Conservation (phyloP, 805 yeast species). For the Kazachstania bromeliacearum region DNA sequence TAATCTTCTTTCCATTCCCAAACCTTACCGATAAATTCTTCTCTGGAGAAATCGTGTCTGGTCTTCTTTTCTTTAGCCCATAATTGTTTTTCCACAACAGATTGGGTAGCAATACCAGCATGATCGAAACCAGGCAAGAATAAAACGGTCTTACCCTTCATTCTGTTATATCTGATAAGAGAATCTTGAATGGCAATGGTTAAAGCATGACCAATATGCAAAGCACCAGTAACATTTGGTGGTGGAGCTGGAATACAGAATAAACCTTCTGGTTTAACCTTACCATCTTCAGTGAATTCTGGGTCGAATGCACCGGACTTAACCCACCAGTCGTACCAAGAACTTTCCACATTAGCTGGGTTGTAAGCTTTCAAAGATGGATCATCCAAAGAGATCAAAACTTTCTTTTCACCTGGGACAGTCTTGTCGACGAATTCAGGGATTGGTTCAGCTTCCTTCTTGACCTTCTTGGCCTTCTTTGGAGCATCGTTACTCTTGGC, state of each 20-base stretch:
- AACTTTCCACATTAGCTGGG: conserved; percentile 87
- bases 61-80: conserved; percentile 84
- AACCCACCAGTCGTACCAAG: conserved; percentile 98
- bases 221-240: conserved; percentile 97
- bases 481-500: conserved; percentile 57
- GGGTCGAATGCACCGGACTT: conserved; percentile 84
- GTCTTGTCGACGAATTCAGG: conserved; percentile 87
- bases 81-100: conserved; percentile 92
- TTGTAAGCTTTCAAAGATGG: conserved; percentile 90
- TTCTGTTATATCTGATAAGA: conserved; percentile 86
- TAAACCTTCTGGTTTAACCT: conserved; percentile 67
- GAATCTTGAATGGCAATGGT: conserved; percentile 93
- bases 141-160: conserved; percentile 91
- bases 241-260: conserved; percentile 98
- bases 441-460: conserved; percentile 56
- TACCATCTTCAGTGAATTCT: conserved; percentile 65
- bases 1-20: conserved; percentile 99
- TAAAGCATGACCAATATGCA: conserved; percentile 96
- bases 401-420: conserved; percentile 82
- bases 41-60: conserved; percentile 93
- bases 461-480: conserved; percentile 46
- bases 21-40: conserved; percentile 73
- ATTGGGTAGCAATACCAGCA: conserved; percentile 98
- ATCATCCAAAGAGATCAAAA: conserved; percentile 77
- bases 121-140: conserved; percentile 97